Percentiles rank a stretch among this genome's conserved stretches.
phyloP scores from a whole-genome alignment of 2,329 filamentous ascomycete species.

The Cordyceps tenuipes region DNA sequence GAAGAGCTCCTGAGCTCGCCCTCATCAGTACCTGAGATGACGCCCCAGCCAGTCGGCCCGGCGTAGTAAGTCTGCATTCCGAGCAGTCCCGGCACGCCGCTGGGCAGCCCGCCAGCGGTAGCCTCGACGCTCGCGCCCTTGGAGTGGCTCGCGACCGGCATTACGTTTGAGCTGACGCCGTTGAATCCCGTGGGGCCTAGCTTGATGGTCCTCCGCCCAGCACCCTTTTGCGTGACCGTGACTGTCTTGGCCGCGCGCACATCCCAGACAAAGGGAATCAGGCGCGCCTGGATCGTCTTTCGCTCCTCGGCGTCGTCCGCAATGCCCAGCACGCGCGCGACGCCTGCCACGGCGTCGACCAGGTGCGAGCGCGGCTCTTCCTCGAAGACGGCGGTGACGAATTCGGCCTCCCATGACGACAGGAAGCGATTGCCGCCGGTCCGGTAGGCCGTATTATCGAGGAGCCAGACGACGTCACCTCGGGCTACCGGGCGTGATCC shows the following conservation, averaged over 20 bases:
- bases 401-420: slow-evolving; percentile 67
- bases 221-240: slow-evolving; percentile 48
- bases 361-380: slow-evolving; percentile 59
- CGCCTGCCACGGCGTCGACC: slow-evolving; percentile 58
- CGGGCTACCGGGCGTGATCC: slow-evolving; percentile 47
- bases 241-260: slow-evolving; percentile 64
- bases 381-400: slow-evolving; percentile 74
- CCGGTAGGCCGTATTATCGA: slow-evolving; percentile 82
- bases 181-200: slow-evolving; percentile 64
- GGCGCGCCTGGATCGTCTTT: slow-evolving; percentile 54
- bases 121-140: slow-evolving; percentile 40
- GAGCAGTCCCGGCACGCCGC: slow-evolving; percentile 44
- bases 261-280: slow-evolving; percentile 71
- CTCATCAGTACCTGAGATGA: slow-evolving; percentile 56
- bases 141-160: slow-evolving; percentile 40
- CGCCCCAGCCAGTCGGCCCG: slow-evolving; percentile 68
- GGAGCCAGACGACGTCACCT: slow-evolving; percentile 72
- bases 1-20: background rate
- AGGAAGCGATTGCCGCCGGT: slow-evolving; percentile 29
- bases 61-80: slow-evolving; percentile 67
- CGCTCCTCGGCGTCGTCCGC: slow-evolving; percentile 50
- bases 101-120: slow-evolving; percentile 38
- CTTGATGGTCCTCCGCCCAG: slow-evolving; percentile 31
- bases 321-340: slow-evolving; percentile 63
- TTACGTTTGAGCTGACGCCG: slow-evolving; percentile 60